Base-by-base conservation (phyloP, 176 grass and related monocot genomes). In the Bolboschoenus planiculmis region DNA sequence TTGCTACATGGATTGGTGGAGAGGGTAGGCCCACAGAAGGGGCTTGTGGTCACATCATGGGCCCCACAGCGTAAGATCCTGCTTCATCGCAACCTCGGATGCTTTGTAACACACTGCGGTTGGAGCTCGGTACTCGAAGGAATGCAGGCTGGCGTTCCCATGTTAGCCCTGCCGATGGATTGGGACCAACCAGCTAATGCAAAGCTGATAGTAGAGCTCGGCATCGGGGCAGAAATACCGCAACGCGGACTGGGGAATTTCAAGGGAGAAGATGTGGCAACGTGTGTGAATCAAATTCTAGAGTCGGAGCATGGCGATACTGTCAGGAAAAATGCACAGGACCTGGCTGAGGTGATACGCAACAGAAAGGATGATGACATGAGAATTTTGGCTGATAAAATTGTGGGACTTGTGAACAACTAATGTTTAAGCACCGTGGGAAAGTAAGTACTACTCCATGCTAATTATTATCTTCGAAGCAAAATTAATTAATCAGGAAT, bases 71-170 rank as follows among this genome's bases (percentile, higher is more conserved):
- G 91, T 20, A 84, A 72, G 13, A 43, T 93, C 39, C 83, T 97
- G 30, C 31, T 36, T 6, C 91, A 91, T 70, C 35, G 0, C 0
- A 68, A 79, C 18, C 86, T 90, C 34, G 88, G 89, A 34, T 83
- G 71, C n/a, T 97, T 97, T 64, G 36, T 97, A 63, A 91, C 88
- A 11, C 94, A 97, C 86, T 93, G 89, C 84, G 94, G 94, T 13
- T 97, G 94, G 94, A 97, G 89, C 89, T 97, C 94, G 0, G 87
- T 91, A 43, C 1, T 91, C 56, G 94, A 93, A 71, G 83, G 89
- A 0, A 68, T 97, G 81, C 31, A 81, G 9, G 84, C 83, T 16
- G 89, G 91, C 0, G 81, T 91, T 10, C 86, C 91, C 0, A 84
- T 97, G 81, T 81, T 91, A 56, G 91, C 91, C 5, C 81, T 93